A percentile compares a stretch with the other conserved stretches of the same genome.
phyloP scores from a whole-genome alignment of 768 basidiomycete genomes.

The Termitomyces titanicus region DNA sequence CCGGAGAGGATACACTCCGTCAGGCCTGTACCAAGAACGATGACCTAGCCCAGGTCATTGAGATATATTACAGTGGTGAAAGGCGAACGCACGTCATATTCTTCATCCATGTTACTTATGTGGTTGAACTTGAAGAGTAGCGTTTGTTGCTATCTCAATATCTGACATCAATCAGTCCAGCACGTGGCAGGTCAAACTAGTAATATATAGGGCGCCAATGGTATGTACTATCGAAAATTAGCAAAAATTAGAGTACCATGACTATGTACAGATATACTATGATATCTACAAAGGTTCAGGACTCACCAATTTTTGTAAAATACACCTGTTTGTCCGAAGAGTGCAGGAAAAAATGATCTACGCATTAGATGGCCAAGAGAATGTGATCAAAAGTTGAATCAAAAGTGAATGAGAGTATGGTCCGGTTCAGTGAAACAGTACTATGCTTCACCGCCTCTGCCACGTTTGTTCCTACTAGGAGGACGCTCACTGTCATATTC shows the following conservation, averaged over 20 bases:
- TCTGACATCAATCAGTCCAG: slow-evolving; percentile 16
- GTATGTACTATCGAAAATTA: neutral
- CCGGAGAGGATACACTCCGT: slow-evolving; percentile 99
- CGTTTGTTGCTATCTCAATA: slow-evolving; percentile 7
- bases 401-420: neutral
- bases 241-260: neutral
- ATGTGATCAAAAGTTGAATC: neutral
- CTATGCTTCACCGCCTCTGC: slow-evolving; percentile 15
- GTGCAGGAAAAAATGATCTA: slow-evolving; percentile 3
- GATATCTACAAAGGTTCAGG: slow-evolving; percentile 9
- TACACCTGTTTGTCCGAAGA: neutral
- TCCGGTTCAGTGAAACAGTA: neutral
- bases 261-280: slow-evolving; percentile 8
- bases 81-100: slow-evolving; percentile 75
- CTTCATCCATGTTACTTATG: slow-evolving; percentile 83
- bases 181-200: slow-evolving; percentile 15
- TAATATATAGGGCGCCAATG: neutral
- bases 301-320: slow-evolving; percentile 6
- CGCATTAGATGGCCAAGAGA: slow-evolving; percentile 5
- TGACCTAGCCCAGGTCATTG: slow-evolving; percentile 48
- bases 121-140: too few species aligned
- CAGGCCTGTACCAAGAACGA: slow-evolving; percentile 93
- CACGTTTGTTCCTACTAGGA: slow-evolving; percentile 20
- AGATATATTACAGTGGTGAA: slow-evolving; percentile 2
- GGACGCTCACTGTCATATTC: slow-evolving; percentile 12